Evolutionary conservation across 495 filamentous ascomycete genomes (phyloP).

Genomic region (Penicillium malachiteum): DNA sequence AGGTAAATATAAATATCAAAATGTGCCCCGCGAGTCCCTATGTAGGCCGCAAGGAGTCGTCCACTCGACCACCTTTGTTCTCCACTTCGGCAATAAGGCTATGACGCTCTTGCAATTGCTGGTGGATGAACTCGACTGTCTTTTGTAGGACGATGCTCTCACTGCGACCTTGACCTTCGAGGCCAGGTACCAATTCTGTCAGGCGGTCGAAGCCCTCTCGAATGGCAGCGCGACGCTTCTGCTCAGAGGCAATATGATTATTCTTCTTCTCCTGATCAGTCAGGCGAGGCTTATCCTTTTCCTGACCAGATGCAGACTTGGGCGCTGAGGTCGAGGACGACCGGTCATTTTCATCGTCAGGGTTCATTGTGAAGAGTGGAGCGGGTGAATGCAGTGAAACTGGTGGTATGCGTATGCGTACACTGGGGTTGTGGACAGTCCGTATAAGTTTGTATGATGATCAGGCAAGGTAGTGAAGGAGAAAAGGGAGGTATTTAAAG

Average conservation of each 20-base stretch:
- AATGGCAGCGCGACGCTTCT: conserved; percentile 84
- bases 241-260: conserved; percentile 87
- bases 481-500: no score
- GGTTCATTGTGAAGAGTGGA: conserved; percentile 23
- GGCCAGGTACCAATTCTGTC: conserved; percentile 76
- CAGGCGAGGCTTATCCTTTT: conserved; percentile 69
- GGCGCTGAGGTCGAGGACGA: conserved; percentile 56
- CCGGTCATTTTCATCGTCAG: conserved; percentile 37
- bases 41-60: conserved; percentile 44
- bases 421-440: no score
- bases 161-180: conserved; percentile 79
- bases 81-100: conserved; percentile 63
- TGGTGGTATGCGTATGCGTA: not conserved
- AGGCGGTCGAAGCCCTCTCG: conserved; percentile 84
- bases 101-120: conserved; percentile 62
- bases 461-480: no score
- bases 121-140: conserved; percentile 69
- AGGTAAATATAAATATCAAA: not conserved
- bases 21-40: not conserved
- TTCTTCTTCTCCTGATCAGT: conserved; percentile 86
- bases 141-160: conserved; percentile 79
- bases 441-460: no score
- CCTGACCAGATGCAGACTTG: conserved; percentile 42
- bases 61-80: conserved; percentile 55
- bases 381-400: conserved; percentile 17